These are phyloP conservation scores for Eucalyptus globulus DNA, from an alignment of 345 rosid genomes.

Conservation along the genomic window DNA sequence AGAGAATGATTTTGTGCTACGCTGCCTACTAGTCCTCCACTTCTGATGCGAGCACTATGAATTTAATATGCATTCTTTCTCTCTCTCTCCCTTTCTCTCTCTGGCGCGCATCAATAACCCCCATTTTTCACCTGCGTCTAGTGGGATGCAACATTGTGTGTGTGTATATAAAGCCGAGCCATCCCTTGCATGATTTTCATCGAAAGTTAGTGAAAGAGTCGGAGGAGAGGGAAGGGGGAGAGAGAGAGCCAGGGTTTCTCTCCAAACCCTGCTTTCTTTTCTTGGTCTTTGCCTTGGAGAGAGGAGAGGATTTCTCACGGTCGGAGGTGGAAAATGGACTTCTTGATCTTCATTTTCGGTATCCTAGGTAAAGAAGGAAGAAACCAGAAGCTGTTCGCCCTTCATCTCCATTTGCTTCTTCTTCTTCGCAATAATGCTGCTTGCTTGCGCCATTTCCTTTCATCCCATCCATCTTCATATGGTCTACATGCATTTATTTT, in stretches of 20 bases:
- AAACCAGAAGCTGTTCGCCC: not conserved
- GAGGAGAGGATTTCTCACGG: not conserved
- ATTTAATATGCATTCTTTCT: slow-evolving; percentile 26
- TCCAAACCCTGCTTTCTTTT: not conserved
- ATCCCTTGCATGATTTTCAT: not conserved
- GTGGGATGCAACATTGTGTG: not conserved
- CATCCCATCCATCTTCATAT: not conserved
- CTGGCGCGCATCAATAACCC: not conserved
- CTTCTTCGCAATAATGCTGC: not conserved
- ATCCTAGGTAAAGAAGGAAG: slow-evolving; percentile 40
- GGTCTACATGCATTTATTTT: not conserved
- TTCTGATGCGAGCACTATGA: slow-evolving; percentile 62
- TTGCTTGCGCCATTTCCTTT: not conserved
- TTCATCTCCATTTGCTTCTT: not conserved
- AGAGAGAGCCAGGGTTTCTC: slow-evolving; percentile 19
- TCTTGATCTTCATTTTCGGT: slow-evolving; percentile 46
- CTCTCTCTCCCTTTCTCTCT: not conserved
- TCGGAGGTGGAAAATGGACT: slow-evolving; percentile 15
- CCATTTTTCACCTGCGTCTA: not conserved
- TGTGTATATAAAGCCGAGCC: slow-evolving; percentile 12
- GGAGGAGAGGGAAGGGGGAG: not conserved
- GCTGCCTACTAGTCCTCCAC: slow-evolving; percentile 57
- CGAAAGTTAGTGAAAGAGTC: not conserved
- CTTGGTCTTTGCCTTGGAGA: not conserved
- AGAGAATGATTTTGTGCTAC: slow-evolving; percentile 26